Base-by-base conservation (phyloP, 768 basidiomycete genomes). In the Artomyces pyxidatus region DNA sequence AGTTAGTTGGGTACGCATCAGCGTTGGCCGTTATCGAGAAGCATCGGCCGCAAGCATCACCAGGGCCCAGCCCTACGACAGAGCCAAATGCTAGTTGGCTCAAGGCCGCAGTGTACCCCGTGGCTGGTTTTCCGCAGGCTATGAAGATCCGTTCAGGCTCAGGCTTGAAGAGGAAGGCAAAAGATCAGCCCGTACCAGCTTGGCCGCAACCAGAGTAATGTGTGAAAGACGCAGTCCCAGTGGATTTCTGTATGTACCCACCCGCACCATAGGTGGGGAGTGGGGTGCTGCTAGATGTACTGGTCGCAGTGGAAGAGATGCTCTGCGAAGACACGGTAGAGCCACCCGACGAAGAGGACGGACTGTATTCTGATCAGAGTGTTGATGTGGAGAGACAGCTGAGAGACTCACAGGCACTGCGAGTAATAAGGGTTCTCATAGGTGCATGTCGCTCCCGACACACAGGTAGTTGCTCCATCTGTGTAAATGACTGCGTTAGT, bases 21-120 rank as follows among this genome's bases (percentile, higher is more conserved):
- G 59, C 51, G 16, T 59, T 68, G 35, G 69, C 77, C 2, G 78
- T 77, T 47, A 81, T 41, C 19, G 69, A 61, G 59, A 82, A 81
- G 67, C 80, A 81, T 29, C 79, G 75, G 11, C 79, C 80, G 53
- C 79, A 82, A 9, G 75, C 80, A 61, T 79, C 79, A 12, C 80
- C 79, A 2, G 76, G 63, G 9, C 78, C 78, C 0, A 63, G 25
- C 0, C 77, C 76, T 17, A 77, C 73, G 12, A 60, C 42, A 7
- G 75, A 65, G 35, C 79, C 79, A 49, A 77, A 82, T 0, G 78
- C 64, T 17, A 80, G 69, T 61, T 80, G 77, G 60, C 69, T 78
- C 8, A 81, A 71, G 6, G 79, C 79, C 11, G 78, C 77, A 4
- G 76, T 77, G 60, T 63, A 79, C 3, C 79, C 79, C 26, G 56